phyloP scores from a whole-genome alignment of 1,284 basidiomycete species.

The Ustanciosporium gigantosporum region DNA sequence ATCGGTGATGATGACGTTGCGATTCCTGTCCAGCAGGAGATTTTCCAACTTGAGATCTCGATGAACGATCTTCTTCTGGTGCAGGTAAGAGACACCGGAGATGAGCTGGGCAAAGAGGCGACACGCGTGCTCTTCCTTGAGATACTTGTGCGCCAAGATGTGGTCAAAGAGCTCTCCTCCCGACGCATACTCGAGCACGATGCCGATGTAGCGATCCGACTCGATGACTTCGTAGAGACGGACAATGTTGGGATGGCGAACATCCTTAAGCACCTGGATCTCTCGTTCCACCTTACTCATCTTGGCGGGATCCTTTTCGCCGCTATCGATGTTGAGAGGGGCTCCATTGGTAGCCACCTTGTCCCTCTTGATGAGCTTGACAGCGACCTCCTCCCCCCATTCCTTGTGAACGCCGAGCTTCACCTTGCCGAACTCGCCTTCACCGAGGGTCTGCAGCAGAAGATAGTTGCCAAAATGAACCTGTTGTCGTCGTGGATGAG shows the following conservation, averaged over 20 bases:
- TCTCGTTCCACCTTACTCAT: constrained; percentile 97
- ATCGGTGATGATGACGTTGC: constrained; percentile 99
- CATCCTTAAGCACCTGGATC: constrained; percentile 88
- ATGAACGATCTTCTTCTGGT: constrained; percentile 98
- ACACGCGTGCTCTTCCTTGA: constrained; percentile 91
- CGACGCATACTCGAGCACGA: constrained; percentile 97
- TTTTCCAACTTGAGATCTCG: constrained; percentile 99
- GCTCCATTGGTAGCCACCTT: constrained; percentile 76
- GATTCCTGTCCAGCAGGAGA: constrained; percentile 89
- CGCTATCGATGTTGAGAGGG: constrained; percentile 33
- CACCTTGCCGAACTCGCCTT: constrained; percentile 99
- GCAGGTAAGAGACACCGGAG: constrained; percentile 97
- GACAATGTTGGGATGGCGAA: constrained; percentile 98
- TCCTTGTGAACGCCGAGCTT: constrained; percentile 90
- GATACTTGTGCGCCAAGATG: constrained; percentile 95
- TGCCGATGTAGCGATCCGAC: constrained; percentile 99
- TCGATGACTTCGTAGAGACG: constrained; percentile 98
- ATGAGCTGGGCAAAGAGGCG: constrained; percentile 97
- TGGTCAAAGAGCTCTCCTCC: constrained; percentile 97
- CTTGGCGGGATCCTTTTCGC: constrained; percentile 65
- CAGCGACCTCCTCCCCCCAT: constrained; percentile 98
- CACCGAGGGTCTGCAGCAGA: constrained; percentile 65
- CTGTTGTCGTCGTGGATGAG: constrained; percentile 59
- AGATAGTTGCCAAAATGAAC: constrained; percentile 61
- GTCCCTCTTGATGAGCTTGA: constrained; percentile 93